Percentiles rank a stretch among this genome's conserved stretches.
Evolutionary conservation across 2,329 filamentous ascomycete genomes (phyloP).

Genomic region (Alternaria ventricosa): DNA sequence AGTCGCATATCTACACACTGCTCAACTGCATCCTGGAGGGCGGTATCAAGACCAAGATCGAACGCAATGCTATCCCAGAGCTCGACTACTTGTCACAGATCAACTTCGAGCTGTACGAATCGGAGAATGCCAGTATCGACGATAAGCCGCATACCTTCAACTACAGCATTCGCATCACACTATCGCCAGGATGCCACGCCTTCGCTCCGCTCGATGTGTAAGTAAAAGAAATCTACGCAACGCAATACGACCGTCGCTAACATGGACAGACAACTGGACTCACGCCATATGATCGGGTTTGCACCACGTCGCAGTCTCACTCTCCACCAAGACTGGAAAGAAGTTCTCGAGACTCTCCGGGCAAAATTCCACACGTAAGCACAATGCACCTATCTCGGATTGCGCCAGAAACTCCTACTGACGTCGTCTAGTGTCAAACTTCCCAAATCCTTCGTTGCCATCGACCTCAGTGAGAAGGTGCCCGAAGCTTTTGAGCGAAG

Average conservation of each 20-base stretch:
- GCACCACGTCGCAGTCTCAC: conserved; percentile 90
- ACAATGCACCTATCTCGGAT: not conserved
- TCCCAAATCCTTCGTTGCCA: conserved; percentile 59
- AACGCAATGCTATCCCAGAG: conserved; percentile 92
- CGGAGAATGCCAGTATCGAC: conserved; percentile 70
- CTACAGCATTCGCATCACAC: conserved; percentile 95
- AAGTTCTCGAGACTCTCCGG: conserved; percentile 92
- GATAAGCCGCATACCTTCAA: conserved; percentile 77
- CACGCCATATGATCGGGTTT: conserved; percentile 93
- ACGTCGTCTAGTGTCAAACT: conserved; percentile 52
- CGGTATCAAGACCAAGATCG: conserved; percentile 95
- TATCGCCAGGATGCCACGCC: conserved; percentile 94
- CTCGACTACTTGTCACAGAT: conserved; percentile 98
- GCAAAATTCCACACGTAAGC: conserved; percentile 93
- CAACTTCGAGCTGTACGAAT: conserved; percentile 97
- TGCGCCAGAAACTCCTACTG: not conserved
- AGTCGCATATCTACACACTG: conserved; percentile 97
- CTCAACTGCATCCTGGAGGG: conserved; percentile 98
- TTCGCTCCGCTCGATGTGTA: conserved; percentile 91
- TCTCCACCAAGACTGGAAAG: conserved; percentile 91
- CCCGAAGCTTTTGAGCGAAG: conserved; percentile 52
- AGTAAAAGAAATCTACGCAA: conserved; percentile 10
- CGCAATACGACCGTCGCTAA: conserved; percentile 7
- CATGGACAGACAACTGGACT: conserved; percentile 73
- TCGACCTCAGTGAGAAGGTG: conserved; percentile 58